phyloP scores from a whole-genome alignment of 768 basidiomycete species.

The Hypsizygus marmoreus region DNA sequence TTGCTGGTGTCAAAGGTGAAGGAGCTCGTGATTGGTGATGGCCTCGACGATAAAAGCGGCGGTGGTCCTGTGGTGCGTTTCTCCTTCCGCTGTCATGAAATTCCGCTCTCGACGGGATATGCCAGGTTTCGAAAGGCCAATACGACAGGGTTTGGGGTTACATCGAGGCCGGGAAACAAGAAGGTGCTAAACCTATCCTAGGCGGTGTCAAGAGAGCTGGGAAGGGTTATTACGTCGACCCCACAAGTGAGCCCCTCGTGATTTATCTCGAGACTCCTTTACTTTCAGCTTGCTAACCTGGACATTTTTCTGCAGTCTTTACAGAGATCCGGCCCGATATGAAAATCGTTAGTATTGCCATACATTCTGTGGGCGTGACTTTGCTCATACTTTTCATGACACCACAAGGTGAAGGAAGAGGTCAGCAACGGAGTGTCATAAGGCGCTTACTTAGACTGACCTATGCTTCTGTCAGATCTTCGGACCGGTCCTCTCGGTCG shows the following conservation, averaged over 20 bases:
- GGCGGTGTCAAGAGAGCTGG: conserved; percentile 80
- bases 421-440: conserved; percentile 30
- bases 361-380: background rate
- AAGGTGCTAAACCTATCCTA: conserved; percentile 76
- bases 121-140: conserved; percentile 80
- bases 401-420: conserved; percentile 69
- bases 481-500: conserved; percentile 87
- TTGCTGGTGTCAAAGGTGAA: conserved; percentile 68
- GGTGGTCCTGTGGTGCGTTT: conserved; percentile 81
- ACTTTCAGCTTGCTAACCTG: background rate
- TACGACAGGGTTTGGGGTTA: conserved; percentile 87
- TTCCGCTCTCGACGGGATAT: background rate
- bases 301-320: conserved; percentile 58
- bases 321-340: conserved; percentile 77
- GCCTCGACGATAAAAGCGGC: conserved; percentile 70
- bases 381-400: conserved; percentile 3
- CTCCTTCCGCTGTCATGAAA: conserved; percentile 2
- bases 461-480: conserved; percentile 65
- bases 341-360: conserved; percentile 67
- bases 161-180: conserved; percentile 81
- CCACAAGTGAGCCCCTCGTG: conserved; percentile 65
- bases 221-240: conserved; percentile 88
- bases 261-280: background rate
- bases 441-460: background rate
- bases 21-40: conserved; percentile 75